These are phyloP conservation scores for Moringa oleifera DNA, from an alignment of 345 rosid genomes.

Conservation along the genomic window DNA sequence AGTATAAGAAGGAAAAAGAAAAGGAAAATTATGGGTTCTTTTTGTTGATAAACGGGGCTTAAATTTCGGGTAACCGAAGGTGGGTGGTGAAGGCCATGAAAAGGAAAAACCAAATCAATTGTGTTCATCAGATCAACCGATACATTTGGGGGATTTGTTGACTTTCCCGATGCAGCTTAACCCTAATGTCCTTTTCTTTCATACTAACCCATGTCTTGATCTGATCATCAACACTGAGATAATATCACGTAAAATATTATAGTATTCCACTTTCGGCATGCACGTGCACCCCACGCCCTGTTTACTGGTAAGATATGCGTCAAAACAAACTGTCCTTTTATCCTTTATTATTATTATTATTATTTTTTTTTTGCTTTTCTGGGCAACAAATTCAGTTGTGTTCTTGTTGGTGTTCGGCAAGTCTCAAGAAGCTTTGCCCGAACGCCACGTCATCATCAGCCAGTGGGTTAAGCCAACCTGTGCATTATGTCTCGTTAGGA, in stretches of 20 bases:
- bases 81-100: conserved; percentile 7
- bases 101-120: not conserved
- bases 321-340: too few relatives aligned
- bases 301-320: too few relatives aligned
- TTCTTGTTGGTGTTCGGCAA: not conserved
- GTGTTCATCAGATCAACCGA: conserved; percentile 10
- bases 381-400: not conserved
- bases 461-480: not conserved
- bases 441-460: too few relatives aligned
- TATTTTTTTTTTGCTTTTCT: too few relatives aligned
- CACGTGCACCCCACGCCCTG: too few relatives aligned
- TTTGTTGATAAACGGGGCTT: conserved; percentile 19
- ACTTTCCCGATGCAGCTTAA: conserved; percentile 28
- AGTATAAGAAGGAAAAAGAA: conserved; percentile 6
- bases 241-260: too few relatives aligned
- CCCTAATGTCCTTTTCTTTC: too few relatives aligned
- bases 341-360: too few relatives aligned
- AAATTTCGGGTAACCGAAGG: conserved; percentile 26
- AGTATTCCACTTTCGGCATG: too few relatives aligned
- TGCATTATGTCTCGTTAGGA: not conserved
- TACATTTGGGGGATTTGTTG: conserved; percentile 18
- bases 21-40: not conserved
- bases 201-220: too few relatives aligned
- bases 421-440: too few relatives aligned
- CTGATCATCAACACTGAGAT: too few relatives aligned